Base-by-base conservation (phyloP, 495 filamentous ascomycete genomes). In the Penicillium paradoxum region DNA sequence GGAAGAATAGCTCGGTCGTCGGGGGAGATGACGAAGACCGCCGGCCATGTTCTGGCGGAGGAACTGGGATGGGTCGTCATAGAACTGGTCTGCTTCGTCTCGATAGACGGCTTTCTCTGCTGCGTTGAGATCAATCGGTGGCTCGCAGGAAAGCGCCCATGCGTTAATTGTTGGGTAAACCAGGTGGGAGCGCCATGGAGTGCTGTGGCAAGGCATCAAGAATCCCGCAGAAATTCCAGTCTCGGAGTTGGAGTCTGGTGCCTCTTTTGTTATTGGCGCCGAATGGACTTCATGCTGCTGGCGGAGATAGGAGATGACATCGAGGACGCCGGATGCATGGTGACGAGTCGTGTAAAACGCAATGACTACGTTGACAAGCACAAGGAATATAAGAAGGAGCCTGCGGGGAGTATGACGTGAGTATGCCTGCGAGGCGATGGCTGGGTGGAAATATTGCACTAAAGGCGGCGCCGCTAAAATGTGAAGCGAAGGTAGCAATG, bases 171-270 rank as follows among this genome's bases (percentile, higher is more conserved):
- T 70, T 1, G 89, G 80, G 59, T 89, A 79, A 34, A 91, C 76
- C 29, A 97, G 78, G 62, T 91, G 89, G 6, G 85, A 88, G 51
- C 90, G 87, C 95, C 93, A 98, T n/a, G 93, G 92, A 8, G 91
- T 97, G 57, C 87, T 88, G 74, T 98, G 95, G 70, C 93, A 98
- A 14, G 95, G 93, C 79, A 93, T 96, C n/a, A 98, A 78, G 70
- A 97, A 97, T 4, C 85, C 89, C 6, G 83, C 86, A 33, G 89
- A 90, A 25, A 86, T 83, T 27, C 63, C 65, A 1, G 54, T 17
- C 7, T 43, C 24, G 1, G 47, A 38, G 17, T 21, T 36, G 0
- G 45, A 29, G 19, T 29, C 34, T 41, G 15, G 42, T 55, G 40
- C 19, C 18, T 18, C 19, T 32, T 38, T 29, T 29, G 36, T 44